Evolutionary conservation across 305 asterid genomes (phyloP).

Genomic region (Stenogyne calaminthoides): DNA sequence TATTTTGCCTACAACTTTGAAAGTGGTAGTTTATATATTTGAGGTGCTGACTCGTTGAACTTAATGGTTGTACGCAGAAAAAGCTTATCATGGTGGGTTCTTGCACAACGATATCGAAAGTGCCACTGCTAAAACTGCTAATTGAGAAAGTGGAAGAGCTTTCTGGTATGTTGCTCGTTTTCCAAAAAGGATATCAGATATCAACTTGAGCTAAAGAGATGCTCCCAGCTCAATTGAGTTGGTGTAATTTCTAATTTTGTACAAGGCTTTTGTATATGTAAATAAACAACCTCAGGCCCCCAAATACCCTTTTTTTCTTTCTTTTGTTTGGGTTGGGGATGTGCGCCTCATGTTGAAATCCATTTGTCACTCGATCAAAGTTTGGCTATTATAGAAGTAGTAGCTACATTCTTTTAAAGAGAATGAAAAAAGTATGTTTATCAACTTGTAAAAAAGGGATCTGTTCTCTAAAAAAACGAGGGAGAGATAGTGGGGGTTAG

Average conservation of each 20-base stretch:
- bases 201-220: conserved; percentile 54
- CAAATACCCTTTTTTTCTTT: neutral
- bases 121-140: conserved; percentile 80
- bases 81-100: conserved; percentile 98
- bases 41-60: conserved; percentile 4
- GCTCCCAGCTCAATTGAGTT: conserved; percentile 46
- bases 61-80: conserved; percentile 65
- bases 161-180: conserved; percentile 52
- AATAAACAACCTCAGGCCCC: neutral
- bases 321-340: neutral
- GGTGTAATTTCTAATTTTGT: conserved; percentile 26
- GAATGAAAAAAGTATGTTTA: too few relatives aligned
- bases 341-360: neutral
- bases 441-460: too few relatives aligned
- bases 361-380: neutral
- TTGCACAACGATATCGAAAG: conserved; percentile 67
- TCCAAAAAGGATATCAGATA: conserved; percentile 54
- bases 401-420: too few relatives aligned
- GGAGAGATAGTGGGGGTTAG: too few relatives aligned
- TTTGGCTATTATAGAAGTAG: too few relatives aligned
- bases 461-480: too few relatives aligned
- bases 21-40: neutral
- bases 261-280: neutral
- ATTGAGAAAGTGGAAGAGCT: conserved; percentile 79
- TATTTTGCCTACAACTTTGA: neutral